Base-by-base conservation (phyloP, 768 basidiomycete genomes). In the Boletus tomentosulus region DNA sequence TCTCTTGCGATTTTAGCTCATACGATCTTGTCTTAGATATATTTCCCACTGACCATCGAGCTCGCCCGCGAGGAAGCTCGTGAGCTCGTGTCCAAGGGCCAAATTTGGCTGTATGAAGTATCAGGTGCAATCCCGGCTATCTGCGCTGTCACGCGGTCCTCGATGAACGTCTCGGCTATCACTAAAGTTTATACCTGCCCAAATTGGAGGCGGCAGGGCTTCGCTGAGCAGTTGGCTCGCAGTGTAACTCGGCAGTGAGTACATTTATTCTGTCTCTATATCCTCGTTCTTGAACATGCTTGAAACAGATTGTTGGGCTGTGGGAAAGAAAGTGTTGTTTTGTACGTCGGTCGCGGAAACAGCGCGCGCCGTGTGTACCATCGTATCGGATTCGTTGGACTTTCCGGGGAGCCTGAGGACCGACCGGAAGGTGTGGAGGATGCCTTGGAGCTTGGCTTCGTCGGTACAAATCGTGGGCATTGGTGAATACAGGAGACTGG, bases 111-210 rank as follows among this genome's bases (percentile, higher is more conserved):
- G 25, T 79, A 78, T 61, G 78, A 79, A 48, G 70, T 71, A 19
- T 54, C 64, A 11, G 69, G 70, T 2, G 68, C 73, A 47, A 64
- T 79, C 47, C 72, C 79, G 4, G 77, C 76, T 19, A 76, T 84
- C 39, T 82, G 80, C 44, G 82, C 82, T 15, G 80, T 78, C 22
- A 78, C 82, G n/a, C 76, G 81, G n/a, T 72, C 72, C 48, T 78
- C 77, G 12, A 63, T 71, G 52, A 70, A 68, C 11, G 77, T 81
- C 24, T 75, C 78, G 13, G 80, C 78, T 3, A 80, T 83, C 58
- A 81, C 81, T 8, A 84, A 83, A 63, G 81, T 83, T 1, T 81
- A 78, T 62, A 84, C 82, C 19, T 72, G 74, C 31, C 71, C 73
- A 0, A 59, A 61, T 25, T 80, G 73, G 72, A 66, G 81, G 52